phyloP scores from a whole-genome alignment of 352 stramenopile species.

The Thalassiosira hispida region DNA sequence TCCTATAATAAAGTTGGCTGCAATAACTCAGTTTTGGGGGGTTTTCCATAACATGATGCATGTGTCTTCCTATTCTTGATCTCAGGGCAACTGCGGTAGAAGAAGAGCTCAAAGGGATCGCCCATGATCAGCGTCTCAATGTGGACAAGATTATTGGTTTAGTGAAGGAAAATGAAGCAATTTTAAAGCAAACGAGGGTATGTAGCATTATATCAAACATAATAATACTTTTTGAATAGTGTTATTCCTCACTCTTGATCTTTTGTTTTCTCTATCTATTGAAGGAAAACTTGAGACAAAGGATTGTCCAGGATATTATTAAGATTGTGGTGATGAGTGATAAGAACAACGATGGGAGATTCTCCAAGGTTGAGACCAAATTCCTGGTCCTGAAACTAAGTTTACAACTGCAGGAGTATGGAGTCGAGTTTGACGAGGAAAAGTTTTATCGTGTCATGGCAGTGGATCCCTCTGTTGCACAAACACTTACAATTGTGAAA shows the following conservation, averaged over 20 bases:
- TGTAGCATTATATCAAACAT: neutral
- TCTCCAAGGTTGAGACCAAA: conserved; percentile 32
- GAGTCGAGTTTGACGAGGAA: conserved; percentile 29
- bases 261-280: neutral
- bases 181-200: conserved; percentile 43
- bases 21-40: neutral
- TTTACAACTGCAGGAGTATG: conserved; percentile 33
- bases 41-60: neutral
- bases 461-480: conserved; percentile 17
- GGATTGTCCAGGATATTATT: conserved; percentile 44
- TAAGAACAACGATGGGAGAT: conserved; percentile 24
- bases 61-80: neutral
- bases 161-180: conserved; percentile 45
- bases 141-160: conserved; percentile 46
- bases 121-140: conserved; percentile 33
- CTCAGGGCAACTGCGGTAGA: conserved; percentile 27
- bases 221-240: neutral
- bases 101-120: conserved; percentile 43
- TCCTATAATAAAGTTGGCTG: neutral
- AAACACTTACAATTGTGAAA: conserved; percentile 34
- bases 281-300: conserved; percentile 38
- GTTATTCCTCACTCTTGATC: neutral
- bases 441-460: conserved; percentile 49
- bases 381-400: conserved; percentile 20
- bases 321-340: conserved; percentile 41